Evolutionary conservation across 192 early-diverging fungal genomes (phyloP).

Genomic region (Pecoramyces ruminantium): DNA sequence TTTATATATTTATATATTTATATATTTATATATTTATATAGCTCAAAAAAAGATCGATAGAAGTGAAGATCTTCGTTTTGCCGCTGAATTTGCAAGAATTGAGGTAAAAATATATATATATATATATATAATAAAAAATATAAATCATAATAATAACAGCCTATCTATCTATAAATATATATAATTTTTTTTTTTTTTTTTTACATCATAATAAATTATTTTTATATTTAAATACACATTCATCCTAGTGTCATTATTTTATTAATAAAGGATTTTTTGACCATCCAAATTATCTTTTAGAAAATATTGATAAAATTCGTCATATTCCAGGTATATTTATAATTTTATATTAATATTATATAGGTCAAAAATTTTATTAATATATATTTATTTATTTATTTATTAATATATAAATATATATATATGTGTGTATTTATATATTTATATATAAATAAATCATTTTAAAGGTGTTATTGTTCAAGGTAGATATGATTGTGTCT

Average conservation of each 20-base stretch:
- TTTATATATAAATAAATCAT: too few relatives aligned
- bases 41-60: constrained; percentile 33
- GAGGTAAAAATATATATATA: too few relatives aligned
- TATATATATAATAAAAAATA: too few relatives aligned
- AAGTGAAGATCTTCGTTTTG: constrained; percentile 36
- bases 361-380: too few relatives aligned
- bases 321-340: constrained; percentile 40
- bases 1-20: too few relatives aligned
- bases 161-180: too few relatives aligned
- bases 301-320: constrained; percentile 45
- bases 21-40: neutral
- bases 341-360: too few relatives aligned
- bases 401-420: constrained; percentile 33
- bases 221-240: too few relatives aligned
- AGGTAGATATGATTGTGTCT: constrained; percentile 42
- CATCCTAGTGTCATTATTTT: constrained; percentile 32
- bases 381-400: neutral
- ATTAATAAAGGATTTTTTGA: constrained; percentile 58
- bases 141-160: too few relatives aligned
- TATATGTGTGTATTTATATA: too few relatives aligned
- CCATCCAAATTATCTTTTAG: constrained; percentile 30
- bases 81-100: constrained; percentile 50
- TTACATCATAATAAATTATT: too few relatives aligned
- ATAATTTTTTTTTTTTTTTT: too few relatives aligned
- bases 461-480: neutral